Percentiles rank a stretch among this genome's conserved stretches.
Evolutionary conservation across 1,139 yeast genomes (phyloP).

Genomic region (Kurtzmaniella quercitrusa): DNA sequence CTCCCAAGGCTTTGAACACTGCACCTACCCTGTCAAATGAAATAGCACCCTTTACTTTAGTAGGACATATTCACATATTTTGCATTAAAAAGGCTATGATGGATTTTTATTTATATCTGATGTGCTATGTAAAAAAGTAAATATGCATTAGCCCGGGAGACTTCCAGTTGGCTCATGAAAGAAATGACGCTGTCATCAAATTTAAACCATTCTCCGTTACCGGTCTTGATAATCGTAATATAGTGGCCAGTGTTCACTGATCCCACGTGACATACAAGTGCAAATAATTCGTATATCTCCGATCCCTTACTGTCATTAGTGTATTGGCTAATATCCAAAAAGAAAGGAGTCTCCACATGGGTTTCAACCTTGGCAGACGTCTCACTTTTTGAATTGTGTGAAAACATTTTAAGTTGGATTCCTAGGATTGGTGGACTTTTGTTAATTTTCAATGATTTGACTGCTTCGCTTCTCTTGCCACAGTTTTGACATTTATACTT

Average conservation of each 20-base stretch:
- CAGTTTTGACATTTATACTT: conserved; percentile 70
- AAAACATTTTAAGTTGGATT: conserved; percentile 84
- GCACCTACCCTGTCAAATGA: not conserved
- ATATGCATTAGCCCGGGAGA: conserved; percentile 69
- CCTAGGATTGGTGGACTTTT: conserved; percentile 74
- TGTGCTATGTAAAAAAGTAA: conserved; percentile 72
- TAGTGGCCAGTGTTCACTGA: conserved; percentile 95
- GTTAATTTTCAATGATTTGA: conserved; percentile 63
- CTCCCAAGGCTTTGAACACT: not conserved
- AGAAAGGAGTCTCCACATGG: conserved; percentile 67
- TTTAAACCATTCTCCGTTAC: conserved; percentile 77
- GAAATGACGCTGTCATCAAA: conserved; percentile 91
- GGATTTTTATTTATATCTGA: not conserved
- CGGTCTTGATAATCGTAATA: conserved; percentile 69
- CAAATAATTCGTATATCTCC: conserved; percentile 72
- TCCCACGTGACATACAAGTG: conserved; percentile 85
- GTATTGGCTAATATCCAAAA: conserved; percentile 66
- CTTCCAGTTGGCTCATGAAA: conserved; percentile 58
- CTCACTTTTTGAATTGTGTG: conserved; percentile 56
- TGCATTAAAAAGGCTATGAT: not conserved
- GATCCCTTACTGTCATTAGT: conserved; percentile 27
- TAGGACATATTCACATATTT: no score
- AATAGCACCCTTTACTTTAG: not conserved
- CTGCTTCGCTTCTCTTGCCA: conserved; percentile 56
- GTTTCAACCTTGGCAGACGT: conserved; percentile 72